These are phyloP conservation scores for Suillus americanus DNA, from an alignment of 768 basidiomycete genomes.

Conservation along the genomic window DNA sequence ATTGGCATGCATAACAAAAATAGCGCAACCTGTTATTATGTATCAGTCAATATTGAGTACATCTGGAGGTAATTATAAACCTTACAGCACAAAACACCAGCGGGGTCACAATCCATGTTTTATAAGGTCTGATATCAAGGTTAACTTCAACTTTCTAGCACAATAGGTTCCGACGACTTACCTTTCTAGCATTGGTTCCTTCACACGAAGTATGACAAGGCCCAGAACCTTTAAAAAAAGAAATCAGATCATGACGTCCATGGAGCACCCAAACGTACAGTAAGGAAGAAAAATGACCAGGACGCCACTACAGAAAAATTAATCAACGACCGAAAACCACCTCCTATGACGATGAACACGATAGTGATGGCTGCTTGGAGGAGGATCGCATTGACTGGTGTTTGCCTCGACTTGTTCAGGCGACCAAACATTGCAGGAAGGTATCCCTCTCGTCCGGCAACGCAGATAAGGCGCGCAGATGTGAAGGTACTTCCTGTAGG, in stretches of 20 bases:
- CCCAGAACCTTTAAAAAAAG: slow-evolving; percentile 66
- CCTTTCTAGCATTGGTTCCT: slow-evolving; percentile 89
- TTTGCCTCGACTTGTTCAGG: slow-evolving; percentile 70
- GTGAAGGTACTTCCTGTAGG: slow-evolving; percentile 67
- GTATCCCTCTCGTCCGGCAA: slow-evolving; percentile 85
- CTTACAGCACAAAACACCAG: slow-evolving; percentile 81
- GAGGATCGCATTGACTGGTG: slow-evolving; percentile 86
- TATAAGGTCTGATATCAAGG: slow-evolving; percentile 70
- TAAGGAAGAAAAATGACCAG: slow-evolving; percentile 87
- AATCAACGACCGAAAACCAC: slow-evolving; percentile 84
- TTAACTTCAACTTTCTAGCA: not conserved
- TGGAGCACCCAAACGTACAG: slow-evolving; percentile 45
- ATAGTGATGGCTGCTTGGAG: slow-evolving; percentile 77
- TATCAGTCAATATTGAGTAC: not conserved
- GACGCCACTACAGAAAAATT: slow-evolving; percentile 88
- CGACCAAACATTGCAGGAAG: slow-evolving; percentile 83
- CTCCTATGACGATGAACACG: slow-evolving; percentile 79
- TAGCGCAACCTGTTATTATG: slow-evolving; percentile 63
- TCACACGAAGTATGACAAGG: slow-evolving; percentile 81
- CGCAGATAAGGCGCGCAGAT: slow-evolving; percentile 81
- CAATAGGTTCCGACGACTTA: slow-evolving; percentile 21
- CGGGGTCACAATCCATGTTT: slow-evolving; percentile 89
- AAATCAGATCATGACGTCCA: slow-evolving; percentile 3
- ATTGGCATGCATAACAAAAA: slow-evolving; percentile 94
- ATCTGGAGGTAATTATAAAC: slow-evolving; percentile 7